These are phyloP conservation scores for Termitomyces sp. DNA, from an alignment of 768 basidiomycete genomes.

Conservation along the genomic window DNA sequence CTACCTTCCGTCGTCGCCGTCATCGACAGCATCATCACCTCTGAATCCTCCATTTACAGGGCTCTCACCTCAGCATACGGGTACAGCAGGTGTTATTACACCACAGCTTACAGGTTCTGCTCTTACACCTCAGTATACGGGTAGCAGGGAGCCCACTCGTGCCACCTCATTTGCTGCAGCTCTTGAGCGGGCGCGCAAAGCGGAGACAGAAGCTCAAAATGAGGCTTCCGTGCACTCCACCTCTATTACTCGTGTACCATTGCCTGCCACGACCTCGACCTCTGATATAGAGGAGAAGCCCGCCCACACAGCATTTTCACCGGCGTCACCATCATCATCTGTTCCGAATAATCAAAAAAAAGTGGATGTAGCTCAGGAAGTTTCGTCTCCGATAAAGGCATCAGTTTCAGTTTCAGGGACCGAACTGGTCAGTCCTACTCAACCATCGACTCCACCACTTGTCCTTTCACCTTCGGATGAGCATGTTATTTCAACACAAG, in stretches of 20 bases:
- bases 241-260: constrained; percentile 14
- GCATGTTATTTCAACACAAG: neutral
- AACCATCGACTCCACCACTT: constrained; percentile 5
- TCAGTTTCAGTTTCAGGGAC: neutral
- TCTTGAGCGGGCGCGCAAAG: constrained; percentile 37
- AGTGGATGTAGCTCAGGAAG: neutral
- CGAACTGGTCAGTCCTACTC: neutral
- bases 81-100: neutral
- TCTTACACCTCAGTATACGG: constrained; percentile 12
- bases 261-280: constrained; percentile 5
- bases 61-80: constrained; percentile 10
- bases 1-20: constrained; percentile 21
- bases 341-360: neutral
- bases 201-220: constrained; percentile 31
- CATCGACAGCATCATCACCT: constrained; percentile 25
- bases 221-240: constrained; percentile 12
- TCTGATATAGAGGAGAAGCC: neutral
- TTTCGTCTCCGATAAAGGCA: neutral
- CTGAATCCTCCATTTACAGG: constrained; percentile 7
- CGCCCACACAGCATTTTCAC: neutral
- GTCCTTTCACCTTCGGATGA: constrained; percentile 9
- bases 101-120: constrained; percentile 5
- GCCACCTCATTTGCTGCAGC: constrained; percentile 37
- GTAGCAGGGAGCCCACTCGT: constrained; percentile 17
- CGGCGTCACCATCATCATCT: neutral